Base-by-base conservation (phyloP, 192 early-diverging fungal species). In the Geranomyces michiganensis region DNA sequence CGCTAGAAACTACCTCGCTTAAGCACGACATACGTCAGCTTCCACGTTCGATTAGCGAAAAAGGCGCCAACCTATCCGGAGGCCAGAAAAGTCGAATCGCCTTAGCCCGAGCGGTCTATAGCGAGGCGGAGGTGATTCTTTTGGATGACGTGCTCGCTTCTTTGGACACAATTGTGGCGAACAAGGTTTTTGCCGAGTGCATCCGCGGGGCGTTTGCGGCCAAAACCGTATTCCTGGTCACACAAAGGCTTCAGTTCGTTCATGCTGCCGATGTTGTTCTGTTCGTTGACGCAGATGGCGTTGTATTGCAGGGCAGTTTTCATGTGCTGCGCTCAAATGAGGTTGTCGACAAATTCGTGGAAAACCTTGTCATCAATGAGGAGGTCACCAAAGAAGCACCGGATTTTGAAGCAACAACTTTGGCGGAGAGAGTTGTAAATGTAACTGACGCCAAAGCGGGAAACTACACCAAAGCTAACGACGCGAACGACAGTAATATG, bases 51-150 rank as follows among this genome's bases (percentile, higher is more conserved):
- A 56, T 53, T 44, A 55, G 94, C 44, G 92, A 95, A 75, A 87
- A 87, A 67, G 96, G 96, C 26, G 90, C 94, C 72, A 96, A 91
- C 41, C 81, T 98, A n/a, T 93, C 91, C 30, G 96, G 96, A 71
- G 96, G n/a, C n/a, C 36, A 41, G 53, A 80, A 73, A 51, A 67
- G 64, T 5, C 68, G 82, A 83, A 12, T 75, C 87, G n/a, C 74
- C 2, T 64, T 83, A 7, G 90, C 90, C 0, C 78, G 92, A 44
- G 89, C 89, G 0, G 83, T 89, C 24, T 91, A 90, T 64, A 45
- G 27, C 31, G 76, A 88, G 9, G 82, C 89, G 10, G 90, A 93
- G 43, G 74, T 91, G 0, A 87, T 87, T 33, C 74, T 93, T 0
- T 76, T 92, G 9, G 92, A 92, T 62, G 91, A 93, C 51, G 86